Evolutionary conservation across 495 filamentous ascomycete genomes (phyloP), one percentile per base, ranked within the genome.

Genomic region (Xylaria castorea): DNA sequence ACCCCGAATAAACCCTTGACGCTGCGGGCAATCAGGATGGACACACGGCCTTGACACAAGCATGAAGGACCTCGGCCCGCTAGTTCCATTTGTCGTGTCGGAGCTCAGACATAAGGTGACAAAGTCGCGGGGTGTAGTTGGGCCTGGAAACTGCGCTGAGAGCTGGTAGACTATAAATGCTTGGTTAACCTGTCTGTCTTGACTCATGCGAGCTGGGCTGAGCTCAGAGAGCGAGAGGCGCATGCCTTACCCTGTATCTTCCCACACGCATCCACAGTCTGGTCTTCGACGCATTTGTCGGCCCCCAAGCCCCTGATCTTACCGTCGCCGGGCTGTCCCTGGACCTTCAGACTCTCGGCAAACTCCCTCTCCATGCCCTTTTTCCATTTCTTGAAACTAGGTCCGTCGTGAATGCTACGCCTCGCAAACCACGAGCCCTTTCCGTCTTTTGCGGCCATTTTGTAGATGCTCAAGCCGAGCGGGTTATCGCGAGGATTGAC

Each of bases 341-440:
- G 82, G 69, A 83, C 88, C 82, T 86, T 83, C 75, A 94, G 76
- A 32, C 86, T 90, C 79, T 91, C 89, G 11, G 84, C 85, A 77
- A 93, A 92, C 81, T 91, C 90, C 50, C 81, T 81, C 74, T 84
- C 77, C 79, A 92, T 80, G 5, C 85, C 91, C 69, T 79, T 80
- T 76, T 85, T 87, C 88, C 83, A 97, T 76, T 88, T 91, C 16
- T 83, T 80, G 78, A 97, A 98, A 0, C 89, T 83, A 27, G 96
- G 77, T 8, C 68, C 75, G 74, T 91, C 88, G 71, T 98, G 94
- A 20, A 98, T 85, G 75, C 93, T 97, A 36, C 94, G 85, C 68
- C 96, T 82, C 12, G 92, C 94, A 81, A 98, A 98, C 95, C 95
- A 98, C 4, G 89, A 85, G 0, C 95, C 96, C 61, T 91, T 91